Evolutionary conservation across 305 asterid genomes (phyloP), one percentile per base, ranked within the genome.

Genomic region (Fraxinus paxiana): DNA sequence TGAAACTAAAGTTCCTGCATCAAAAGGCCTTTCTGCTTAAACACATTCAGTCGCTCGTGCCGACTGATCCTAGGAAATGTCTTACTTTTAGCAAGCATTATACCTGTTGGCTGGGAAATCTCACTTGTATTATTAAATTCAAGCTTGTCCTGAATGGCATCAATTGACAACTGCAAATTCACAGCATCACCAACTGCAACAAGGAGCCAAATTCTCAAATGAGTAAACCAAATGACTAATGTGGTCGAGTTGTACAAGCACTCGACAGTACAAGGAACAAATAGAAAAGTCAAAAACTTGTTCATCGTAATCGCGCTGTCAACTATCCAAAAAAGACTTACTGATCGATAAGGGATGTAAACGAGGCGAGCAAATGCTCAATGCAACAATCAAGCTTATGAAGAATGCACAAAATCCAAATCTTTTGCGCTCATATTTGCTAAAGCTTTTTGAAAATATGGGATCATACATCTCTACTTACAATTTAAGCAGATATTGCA

Each of bases 381-480:
- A 78, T 1, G 86, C 88, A 76, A 87, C 48, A 3, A 89, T 5
- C 51, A 88, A 75, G 77, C 90, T 82, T 71, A 91, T 26, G 15
- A 88, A 1, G 31, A 89, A 76, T 3, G 92, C 96, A 51, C 85
- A 83, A 30, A 79, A 87, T 10, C 92, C 90, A 71, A 93, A 84
- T 77, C 91, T 78, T 74, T 78, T 91, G 75, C 93, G 92, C 41
- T 93, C 94, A 75, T 86, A 67, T 17, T 82, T 77, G 71, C 85
- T 90, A 80, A 93, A 91, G 77, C 97, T 92, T 80, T 91, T 92
- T 13, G 92, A 86, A 15, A 93, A 82, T 13, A 93, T 88, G 54
- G 97, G 95, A 89, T 91, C 91, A 63, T 93, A 90, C 95, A 91
- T 92, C 77, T 87, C 87, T 75, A 80, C 85, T 79, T 22, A 41